Percentiles rank a stretch among this genome's conserved stretches.
phyloP scores from a whole-genome alignment of 192 early-diverging fungal genomes.

The Endogone sp. region DNA sequence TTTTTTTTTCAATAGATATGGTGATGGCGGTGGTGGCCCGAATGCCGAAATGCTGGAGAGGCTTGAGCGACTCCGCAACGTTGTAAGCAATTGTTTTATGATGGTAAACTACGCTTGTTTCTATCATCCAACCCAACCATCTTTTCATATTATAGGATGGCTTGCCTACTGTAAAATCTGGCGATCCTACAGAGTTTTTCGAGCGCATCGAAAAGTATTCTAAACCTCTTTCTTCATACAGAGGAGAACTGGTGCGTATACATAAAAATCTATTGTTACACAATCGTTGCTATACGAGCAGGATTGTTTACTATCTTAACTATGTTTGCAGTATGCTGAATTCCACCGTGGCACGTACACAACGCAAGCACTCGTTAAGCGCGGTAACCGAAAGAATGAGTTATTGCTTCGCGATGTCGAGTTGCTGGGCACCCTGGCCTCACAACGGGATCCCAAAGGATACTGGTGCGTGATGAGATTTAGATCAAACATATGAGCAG shows the following conservation, averaged over 20 bases:
- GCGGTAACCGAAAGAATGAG: conserved; percentile 83
- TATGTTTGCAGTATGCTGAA: conserved; percentile 94
- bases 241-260: conserved; percentile 79
- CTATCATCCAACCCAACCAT: too few species aligned
- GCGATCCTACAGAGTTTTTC: conserved; percentile 82
- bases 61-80: conserved; percentile 62
- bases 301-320: too few species aligned
- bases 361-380: conserved; percentile 81
- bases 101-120: too few species aligned
- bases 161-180: conserved; percentile 67
- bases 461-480: conserved; percentile 9
- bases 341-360: conserved; percentile 98
- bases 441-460: conserved; percentile 10
- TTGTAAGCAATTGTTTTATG: conserved; percentile 38
- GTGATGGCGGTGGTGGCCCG: conserved; percentile 96
- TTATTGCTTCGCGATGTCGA: conserved; percentile 84
- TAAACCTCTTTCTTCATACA: conserved; percentile 77
- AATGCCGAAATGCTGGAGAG: conserved; percentile 81
- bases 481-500: background rate
- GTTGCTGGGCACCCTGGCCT: conserved; percentile 55
- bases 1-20: conserved; percentile 93
- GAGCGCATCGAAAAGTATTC: conserved; percentile 67
- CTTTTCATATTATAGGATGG: conserved; percentile 66
- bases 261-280: background rate
- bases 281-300: too few species aligned